Evolutionary conservation across 2,329 filamentous ascomycete genomes (phyloP).

Genomic region (Neofusicoccum kwambonambiense): DNA sequence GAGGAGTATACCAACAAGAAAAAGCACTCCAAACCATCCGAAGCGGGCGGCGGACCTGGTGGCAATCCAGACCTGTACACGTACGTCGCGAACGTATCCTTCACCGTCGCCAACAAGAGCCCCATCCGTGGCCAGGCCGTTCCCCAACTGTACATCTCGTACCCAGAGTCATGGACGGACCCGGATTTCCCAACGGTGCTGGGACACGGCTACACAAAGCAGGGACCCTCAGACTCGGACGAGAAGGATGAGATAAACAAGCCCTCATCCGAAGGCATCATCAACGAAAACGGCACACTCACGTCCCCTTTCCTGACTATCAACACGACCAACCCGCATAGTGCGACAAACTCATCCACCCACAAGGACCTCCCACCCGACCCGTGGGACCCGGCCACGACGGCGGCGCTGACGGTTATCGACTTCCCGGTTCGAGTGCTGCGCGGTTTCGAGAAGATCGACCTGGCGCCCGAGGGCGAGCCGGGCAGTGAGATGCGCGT

Average conservation of each 20-base stretch:
- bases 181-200: conserved; percentile 22
- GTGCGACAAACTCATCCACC: background rate
- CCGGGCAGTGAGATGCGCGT: conserved; percentile 25
- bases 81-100: conserved; percentile 42
- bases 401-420: background rate
- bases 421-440: conserved; percentile 56
- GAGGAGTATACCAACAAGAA: conserved; percentile 54
- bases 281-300: conserved; percentile 1
- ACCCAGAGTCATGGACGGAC: conserved; percentile 45
- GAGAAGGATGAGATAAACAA: background rate
- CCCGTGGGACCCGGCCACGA: background rate
- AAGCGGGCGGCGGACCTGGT: conserved; percentile 66
- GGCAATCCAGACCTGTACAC: conserved; percentile 58
- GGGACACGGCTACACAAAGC: background rate
- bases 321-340: background rate
- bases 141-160: conserved; percentile 58
- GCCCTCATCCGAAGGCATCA: background rate
- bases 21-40: conserved; percentile 46
- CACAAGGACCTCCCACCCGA: background rate
- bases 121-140: conserved; percentile 53
- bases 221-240: background rate
- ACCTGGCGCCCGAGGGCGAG: conserved; percentile 27
- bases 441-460: conserved; percentile 45
- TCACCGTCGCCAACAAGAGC: conserved; percentile 54
- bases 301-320: background rate